Evolutionary conservation across 2,329 filamentous ascomycete species (phyloP).

Genomic region (Aureobasidium uvarum): DNA sequence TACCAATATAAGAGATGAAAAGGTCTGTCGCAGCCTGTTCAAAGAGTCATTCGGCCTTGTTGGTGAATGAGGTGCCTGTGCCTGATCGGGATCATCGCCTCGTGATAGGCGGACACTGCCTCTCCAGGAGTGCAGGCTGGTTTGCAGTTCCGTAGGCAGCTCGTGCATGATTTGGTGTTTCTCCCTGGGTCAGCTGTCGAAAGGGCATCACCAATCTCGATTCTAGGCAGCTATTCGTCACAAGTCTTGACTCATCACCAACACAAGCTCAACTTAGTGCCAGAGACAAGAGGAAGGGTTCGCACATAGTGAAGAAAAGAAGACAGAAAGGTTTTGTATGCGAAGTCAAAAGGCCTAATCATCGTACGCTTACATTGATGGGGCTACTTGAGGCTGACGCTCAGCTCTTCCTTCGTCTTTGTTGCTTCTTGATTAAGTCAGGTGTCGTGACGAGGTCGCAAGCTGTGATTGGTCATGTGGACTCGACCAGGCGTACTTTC

Average conservation of each 20-base stretch:
- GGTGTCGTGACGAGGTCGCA: conserved; percentile 18
- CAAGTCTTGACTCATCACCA: conserved; percentile 12
- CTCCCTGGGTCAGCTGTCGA: conserved; percentile 2
- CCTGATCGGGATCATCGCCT: conserved; percentile 31
- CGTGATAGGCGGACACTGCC: conserved; percentile 31
- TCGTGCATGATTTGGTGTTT: conserved; percentile 35
- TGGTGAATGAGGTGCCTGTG: conserved; percentile 20
- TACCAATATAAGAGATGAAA: conserved; percentile 31
- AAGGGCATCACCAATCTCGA: neutral
- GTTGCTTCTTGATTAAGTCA: neutral
- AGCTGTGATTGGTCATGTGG: conserved; percentile 22
- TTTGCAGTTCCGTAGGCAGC: conserved; percentile 35
- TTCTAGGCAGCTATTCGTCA: conserved; percentile 7
- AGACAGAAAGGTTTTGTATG: neutral
- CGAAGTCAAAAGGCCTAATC: neutral
- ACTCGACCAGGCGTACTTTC: neutral
- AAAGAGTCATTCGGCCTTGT: conserved; percentile 26
- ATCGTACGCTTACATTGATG: neutral
- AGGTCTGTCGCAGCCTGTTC: conserved; percentile 26
- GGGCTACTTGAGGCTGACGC: neutral
- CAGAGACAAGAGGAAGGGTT: neutral
- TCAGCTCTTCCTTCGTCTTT: conserved; percentile 4
- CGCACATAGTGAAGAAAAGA: neutral
- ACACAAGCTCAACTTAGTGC: conserved; percentile 5
- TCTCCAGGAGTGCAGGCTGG: conserved; percentile 35